phyloP scores from a whole-genome alignment of 2,329 filamentous ascomycete species.

The Talaromyces verruculosus region DNA sequence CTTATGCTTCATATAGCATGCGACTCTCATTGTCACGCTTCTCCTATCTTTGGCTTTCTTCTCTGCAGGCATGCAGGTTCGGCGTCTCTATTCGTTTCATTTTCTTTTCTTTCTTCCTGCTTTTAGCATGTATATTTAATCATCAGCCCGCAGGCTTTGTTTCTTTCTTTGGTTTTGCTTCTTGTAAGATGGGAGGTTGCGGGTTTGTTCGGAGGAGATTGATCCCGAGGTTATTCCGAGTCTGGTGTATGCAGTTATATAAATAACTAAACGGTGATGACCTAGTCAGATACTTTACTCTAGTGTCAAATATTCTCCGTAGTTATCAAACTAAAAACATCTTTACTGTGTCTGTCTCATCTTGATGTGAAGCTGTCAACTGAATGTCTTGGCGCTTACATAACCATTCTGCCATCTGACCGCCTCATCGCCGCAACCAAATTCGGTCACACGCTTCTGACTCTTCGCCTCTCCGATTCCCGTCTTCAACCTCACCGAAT shows the following conservation, averaged over 20 bases:
- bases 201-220: neutral
- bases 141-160: conserved; percentile 10
- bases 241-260: neutral
- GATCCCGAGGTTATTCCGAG: neutral
- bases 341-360: neutral
- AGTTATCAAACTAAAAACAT: neutral
- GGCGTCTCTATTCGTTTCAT: conserved; percentile 3
- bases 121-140: conserved; percentile 22
- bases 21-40: conserved; percentile 23
- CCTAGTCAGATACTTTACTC: neutral
- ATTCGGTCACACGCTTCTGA: conserved; percentile 20
- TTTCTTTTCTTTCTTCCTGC: neutral
- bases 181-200: neutral
- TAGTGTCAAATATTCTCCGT: neutral
- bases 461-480: conserved; percentile 9
- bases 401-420: conserved; percentile 25
- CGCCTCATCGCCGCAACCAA: conserved; percentile 21
- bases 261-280: neutral
- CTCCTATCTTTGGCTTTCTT: conserved; percentile 24
- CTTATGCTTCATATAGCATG: conserved; percentile 27
- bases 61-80: neutral
- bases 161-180: conserved; percentile 8
- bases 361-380: neutral
- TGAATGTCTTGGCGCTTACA: conserved; percentile 9
- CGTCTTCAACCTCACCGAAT: conserved; percentile 7